A percentile compares a stretch with the other conserved stretches of the same genome.
phyloP scores from a whole-genome alignment of 2,329 filamentous ascomycete genomes.

The Diaporthe sp. region DNA sequence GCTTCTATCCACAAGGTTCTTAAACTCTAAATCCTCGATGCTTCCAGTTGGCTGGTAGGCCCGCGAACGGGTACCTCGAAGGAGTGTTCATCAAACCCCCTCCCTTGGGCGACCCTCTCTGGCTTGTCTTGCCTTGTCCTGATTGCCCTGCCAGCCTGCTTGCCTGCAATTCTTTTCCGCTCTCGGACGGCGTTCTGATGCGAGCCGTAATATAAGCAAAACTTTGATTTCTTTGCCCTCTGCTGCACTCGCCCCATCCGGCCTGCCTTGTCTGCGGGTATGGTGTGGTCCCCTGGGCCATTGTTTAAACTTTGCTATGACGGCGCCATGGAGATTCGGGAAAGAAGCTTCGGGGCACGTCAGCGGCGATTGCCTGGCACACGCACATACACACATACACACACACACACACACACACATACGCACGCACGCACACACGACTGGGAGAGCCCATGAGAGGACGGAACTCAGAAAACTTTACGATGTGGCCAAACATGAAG shows the following conservation, averaged over 20 bases:
- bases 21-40: constrained; percentile 22
- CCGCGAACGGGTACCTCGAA: constrained; percentile 24
- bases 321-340: constrained; percentile 29
- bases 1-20: constrained; percentile 7
- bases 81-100: constrained; percentile 27
- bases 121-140: constrained; percentile 5
- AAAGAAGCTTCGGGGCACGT: constrained; percentile 27
- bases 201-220: constrained; percentile 32
- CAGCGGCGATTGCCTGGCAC: constrained; percentile 20
- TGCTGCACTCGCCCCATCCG: background rate
- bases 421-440: background rate
- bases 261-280: constrained; percentile 14
- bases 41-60: constrained; percentile 30
- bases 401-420: too few species aligned
- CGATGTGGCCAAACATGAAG: constrained; percentile 28
- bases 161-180: background rate
- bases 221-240: constrained; percentile 26
- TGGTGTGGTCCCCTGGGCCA: constrained; percentile 15
- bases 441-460: background rate
- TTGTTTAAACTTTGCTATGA: constrained; percentile 33
- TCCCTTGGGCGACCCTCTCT: constrained; percentile 8
- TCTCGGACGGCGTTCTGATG: constrained; percentile 16
- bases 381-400: background rate
- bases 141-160: background rate
- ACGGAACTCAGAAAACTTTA: background rate